phyloP scores from a whole-genome alignment of 2,329 filamentous ascomycete genomes.

The Botrytis squamosa region DNA sequence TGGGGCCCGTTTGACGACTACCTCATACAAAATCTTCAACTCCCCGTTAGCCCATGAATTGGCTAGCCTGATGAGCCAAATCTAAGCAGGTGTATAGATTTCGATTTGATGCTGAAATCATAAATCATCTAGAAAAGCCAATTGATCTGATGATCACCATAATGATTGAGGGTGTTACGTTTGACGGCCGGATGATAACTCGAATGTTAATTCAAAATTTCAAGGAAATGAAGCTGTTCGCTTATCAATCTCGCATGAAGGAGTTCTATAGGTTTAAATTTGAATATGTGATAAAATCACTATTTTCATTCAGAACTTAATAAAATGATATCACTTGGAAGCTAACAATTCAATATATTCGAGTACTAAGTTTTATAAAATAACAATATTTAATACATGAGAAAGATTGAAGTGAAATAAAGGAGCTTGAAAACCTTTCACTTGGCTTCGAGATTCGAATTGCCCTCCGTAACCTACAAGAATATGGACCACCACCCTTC shows the following conservation, averaged over 20 bases:
- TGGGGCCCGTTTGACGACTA: too few relatives aligned
- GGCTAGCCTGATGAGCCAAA: accelerated
- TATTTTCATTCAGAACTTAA: too few relatives aligned
- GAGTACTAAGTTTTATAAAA: not conserved
- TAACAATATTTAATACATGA: accelerated
- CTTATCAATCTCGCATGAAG: not conserved
- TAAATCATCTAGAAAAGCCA: not conserved
- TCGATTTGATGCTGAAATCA: not conserved
- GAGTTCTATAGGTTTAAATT: not conserved
- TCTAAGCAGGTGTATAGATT: not conserved
- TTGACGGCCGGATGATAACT: not conserved
- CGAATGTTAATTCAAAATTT: not conserved
- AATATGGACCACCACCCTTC: not conserved
- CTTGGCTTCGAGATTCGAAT: not conserved
- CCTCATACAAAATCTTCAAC: too few relatives aligned
- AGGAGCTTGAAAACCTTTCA: not conserved
- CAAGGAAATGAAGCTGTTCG: not conserved
- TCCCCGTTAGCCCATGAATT: not conserved
- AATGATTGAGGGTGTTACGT: not conserved
- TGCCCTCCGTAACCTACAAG: not conserved
- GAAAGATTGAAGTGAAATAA: not conserved
- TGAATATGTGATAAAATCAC: not conserved
- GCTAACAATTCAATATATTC: not conserved
- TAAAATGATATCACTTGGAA: not conserved
- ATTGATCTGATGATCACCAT: not conserved